phyloP scores from a whole-genome alignment of 305 asterid genomes.

The Solanum hybrid region DNA sequence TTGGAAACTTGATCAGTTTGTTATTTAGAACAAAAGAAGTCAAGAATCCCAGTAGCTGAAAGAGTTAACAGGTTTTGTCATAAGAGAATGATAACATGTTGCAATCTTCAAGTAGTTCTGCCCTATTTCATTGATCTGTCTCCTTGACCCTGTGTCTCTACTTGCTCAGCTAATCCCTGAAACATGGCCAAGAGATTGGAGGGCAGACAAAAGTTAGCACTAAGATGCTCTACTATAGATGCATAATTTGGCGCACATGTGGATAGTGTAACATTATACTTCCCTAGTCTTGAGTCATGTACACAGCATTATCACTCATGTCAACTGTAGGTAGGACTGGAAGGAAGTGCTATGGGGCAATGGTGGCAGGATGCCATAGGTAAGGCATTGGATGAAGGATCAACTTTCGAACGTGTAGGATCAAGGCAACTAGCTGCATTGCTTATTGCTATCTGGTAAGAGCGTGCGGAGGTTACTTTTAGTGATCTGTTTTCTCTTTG shows the following conservation, averaged over 20 bases:
- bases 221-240: neutral
- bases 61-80: neutral
- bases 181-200: neutral
- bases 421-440: conserved; percentile 85
- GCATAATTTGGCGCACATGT: neutral
- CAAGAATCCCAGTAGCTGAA: neutral
- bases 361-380: conserved; percentile 98
- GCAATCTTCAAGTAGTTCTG: neutral
- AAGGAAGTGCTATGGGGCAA: conserved; percentile 88
- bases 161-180: neutral
- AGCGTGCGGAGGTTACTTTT: neutral
- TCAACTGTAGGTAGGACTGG: conserved; percentile 80
- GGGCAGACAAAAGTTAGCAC: neutral
- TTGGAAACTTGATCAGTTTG: neutral
- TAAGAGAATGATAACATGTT: neutral
- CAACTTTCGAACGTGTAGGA: conserved; percentile 74
- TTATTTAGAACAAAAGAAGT: neutral
- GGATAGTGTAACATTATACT: neutral
- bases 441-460: conserved; percentile 85
- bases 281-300: neutral
- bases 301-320: neutral
- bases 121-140: neutral
- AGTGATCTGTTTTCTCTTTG: neutral
- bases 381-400: conserved; percentile 72
- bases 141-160: neutral